Base-by-base conservation (phyloP, 257 asterid species). In the Euphrasia confusa region DNA sequence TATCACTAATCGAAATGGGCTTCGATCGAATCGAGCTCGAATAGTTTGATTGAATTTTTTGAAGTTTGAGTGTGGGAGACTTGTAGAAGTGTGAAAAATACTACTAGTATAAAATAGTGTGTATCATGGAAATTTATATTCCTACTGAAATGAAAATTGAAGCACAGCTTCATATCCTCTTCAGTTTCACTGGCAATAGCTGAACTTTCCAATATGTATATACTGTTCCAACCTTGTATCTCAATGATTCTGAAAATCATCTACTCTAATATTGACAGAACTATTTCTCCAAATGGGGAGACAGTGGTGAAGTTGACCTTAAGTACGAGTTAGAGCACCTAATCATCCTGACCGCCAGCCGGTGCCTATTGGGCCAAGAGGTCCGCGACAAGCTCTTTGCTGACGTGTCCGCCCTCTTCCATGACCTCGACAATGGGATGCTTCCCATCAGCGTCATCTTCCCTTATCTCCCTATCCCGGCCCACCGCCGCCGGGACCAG, bases 261-360 rank as follows among this genome's bases (percentile, higher is more conserved):
- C 14, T 45, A 4, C 18, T 11, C 18, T 1, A 45, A 45, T 45
- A 45, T 61, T 64, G 26, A 9, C 78, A 81, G 98, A 85, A 88
- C 0, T 88, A 91, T 71, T 91, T 91, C 74, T 84, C 98, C 2
- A 88, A 91, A 78, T 91, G 98, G 98, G 96, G 95, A 14, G 95
- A 86, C 2, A 82, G 84, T 27, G 98, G 98, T 54, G 95, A 86
- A 71, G 95, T 91, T 63, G 98, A 91, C 69, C 75, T 91, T 15
- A 91, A 91, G 72, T 79, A 81, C 75, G 96, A 91, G 74, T 66
- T 91, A 47, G 98, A 91, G 72, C 98, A 86, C 65, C 83, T 91
- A 15, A 91, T 91, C 73, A 91, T 91, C 63, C 80, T 91, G 64
- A 91, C 98, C 15, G 98, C 96, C 44, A 88, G 96, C 63, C 52